Base-by-base conservation (phyloP, 2,329 filamentous ascomycete genomes). In the Mycogone perniciosa region DNA sequence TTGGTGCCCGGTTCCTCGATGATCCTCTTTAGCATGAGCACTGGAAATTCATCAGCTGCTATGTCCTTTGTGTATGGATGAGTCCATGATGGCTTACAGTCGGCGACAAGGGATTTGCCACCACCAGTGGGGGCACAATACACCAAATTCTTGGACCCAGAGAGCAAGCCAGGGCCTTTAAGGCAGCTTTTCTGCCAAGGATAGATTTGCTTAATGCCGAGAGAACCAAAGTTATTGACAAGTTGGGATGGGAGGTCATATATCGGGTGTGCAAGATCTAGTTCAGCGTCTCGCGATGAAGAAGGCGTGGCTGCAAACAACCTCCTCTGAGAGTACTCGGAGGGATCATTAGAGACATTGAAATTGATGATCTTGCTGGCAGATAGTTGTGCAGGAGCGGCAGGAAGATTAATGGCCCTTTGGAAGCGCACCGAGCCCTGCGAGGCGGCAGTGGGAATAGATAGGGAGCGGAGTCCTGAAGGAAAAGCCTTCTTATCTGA, bases 111-210 rank as follows among this genome's bases (percentile, higher is more conserved):
- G 6, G 85, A 89, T 67, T 90, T 89, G 11, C 87, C 87, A 38
- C 86, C 86, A 4, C 86, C 86, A 0, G 87, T 90, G 0, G 87
- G 87, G 6, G 87, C 87, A 40, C 83, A 87, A 62, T 90, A 91
- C n/a, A 90, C 83, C 7, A 91, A 72, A 58, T 88, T 89, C 55
- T 76, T 80, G 46, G 80, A 72, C 11, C 86, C 86, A 5, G 71
- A 65, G 9, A 91, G 71, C 13, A 89, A 72, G 0, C 85, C 84
- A 4, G 80, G 81, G 0, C 82, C 81, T 48, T 85, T 72, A 6
- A 91, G 73, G 60, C 87, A 91, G 51, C 83, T 81, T 46, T 85
- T 85, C 66, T 90, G 87, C 87, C 87, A 91, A 2, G 85, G 84
- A 59, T 90, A 90, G 53, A 90, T 90, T 56, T 77, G 79, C 38